Percentiles rank a stretch among this genome's conserved stretches.
These are phyloP conservation scores for Guadua angustifolia DNA, from an alignment of 176 grass and related monocot genomes.

Conservation along the genomic window DNA sequence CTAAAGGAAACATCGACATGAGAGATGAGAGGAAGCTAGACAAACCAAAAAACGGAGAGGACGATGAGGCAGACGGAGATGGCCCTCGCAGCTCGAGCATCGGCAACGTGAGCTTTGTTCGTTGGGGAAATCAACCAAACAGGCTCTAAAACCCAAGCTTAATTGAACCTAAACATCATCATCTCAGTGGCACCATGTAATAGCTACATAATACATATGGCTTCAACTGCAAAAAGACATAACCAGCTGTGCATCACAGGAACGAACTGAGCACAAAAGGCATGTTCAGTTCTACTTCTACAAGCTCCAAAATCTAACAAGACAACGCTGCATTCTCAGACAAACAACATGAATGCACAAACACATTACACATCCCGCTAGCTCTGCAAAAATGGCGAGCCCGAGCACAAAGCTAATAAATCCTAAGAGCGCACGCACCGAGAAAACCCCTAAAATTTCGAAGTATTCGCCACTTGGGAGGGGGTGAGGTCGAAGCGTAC, in stretches of 20 bases:
- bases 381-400: not conserved
- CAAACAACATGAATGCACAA: not conserved
- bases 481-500: constrained; percentile 43
- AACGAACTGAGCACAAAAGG: not conserved
- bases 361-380: not conserved
- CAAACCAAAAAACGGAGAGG: too few species aligned
- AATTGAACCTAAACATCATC: not conserved
- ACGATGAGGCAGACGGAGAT: too few species aligned
- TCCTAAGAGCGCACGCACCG: not conserved
- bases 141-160: not conserved
- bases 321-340: not conserved
- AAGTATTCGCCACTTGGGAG: not conserved
- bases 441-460: not conserved
- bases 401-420: not conserved
- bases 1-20: too few species aligned
- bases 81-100: too few species aligned
- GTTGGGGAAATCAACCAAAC: too few species aligned
- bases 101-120: too few species aligned
- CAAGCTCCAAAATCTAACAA: not conserved
- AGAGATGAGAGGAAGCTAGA: too few species aligned
- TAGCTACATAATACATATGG: not conserved
- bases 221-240: not conserved
- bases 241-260: not conserved
- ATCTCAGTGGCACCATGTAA: not conserved
- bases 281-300: not conserved